phyloP scores from a whole-genome alignment of 306 rosid species.

The Trichosanthes cucumerina region DNA sequence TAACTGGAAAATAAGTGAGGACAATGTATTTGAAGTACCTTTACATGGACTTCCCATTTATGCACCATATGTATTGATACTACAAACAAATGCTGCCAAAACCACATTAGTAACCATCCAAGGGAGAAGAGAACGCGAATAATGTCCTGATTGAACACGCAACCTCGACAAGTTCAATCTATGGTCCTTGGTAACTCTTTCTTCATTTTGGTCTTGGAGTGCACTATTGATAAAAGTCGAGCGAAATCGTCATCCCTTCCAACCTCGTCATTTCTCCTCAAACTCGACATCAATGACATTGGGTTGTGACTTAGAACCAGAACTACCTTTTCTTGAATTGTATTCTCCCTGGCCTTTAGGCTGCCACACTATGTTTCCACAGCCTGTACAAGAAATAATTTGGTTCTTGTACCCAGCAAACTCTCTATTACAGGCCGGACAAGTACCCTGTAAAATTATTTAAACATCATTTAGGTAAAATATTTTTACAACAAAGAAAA shows the following conservation, averaged over 20 bases:
- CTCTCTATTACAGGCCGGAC: constrained; percentile 85
- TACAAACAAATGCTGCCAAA: constrained; percentile 11
- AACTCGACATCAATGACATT: constrained; percentile 84
- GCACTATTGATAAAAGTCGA: background rate
- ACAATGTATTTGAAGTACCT: background rate
- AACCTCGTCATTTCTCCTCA: constrained; percentile 65
- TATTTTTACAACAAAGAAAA: background rate
- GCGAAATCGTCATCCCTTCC: background rate
- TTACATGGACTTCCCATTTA: background rate
- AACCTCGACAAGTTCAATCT: background rate
- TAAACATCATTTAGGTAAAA: background rate
- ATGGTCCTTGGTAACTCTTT: background rate
- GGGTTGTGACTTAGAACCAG: constrained; percentile 55
- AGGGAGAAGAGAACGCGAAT: background rate
- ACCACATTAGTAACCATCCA: constrained; percentile 1
- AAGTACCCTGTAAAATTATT: constrained; percentile 47
- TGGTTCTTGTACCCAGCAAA: constrained; percentile 82
- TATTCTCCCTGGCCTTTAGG: constrained; percentile 50
- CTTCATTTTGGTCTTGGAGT: background rate
- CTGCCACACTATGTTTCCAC: constrained; percentile 96
- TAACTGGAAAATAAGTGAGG: background rate
- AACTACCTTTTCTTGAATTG: constrained; percentile 36
- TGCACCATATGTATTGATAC: constrained; percentile 5
- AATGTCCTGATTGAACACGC: background rate
- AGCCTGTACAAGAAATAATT: constrained; percentile 56